Percentiles rank a stretch among this genome's conserved stretches.
These are phyloP conservation scores for Hondaea fermentalgiana DNA, from an alignment of 108 stramenopile genomes.

Conservation along the genomic window DNA sequence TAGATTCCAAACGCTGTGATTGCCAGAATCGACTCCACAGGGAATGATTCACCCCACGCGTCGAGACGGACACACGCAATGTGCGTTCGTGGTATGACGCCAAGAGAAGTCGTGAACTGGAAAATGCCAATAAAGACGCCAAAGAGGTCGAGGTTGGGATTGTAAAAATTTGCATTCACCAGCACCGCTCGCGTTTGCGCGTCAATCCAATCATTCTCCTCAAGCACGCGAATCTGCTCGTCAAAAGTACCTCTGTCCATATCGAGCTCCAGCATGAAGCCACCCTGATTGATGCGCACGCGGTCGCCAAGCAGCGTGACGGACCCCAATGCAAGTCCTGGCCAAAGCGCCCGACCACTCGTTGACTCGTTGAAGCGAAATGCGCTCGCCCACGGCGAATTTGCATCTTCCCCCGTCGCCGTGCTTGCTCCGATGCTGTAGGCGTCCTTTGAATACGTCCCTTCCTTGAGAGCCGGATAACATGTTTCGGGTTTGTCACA, in stretches of 20 bases:
- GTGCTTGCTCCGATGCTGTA: not conserved
- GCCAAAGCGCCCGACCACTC: not conserved
- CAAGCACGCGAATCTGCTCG: not conserved
- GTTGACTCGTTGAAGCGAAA: not conserved
- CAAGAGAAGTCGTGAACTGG: not conserved
- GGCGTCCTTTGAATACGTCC: not conserved
- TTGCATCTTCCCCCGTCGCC: not conserved
- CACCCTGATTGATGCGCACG: not conserved
- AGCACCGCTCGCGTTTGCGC: not conserved
- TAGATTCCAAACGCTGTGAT: not conserved
- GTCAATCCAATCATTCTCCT: not conserved
- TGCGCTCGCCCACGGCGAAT: too few relatives aligned
- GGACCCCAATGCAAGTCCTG: not conserved
- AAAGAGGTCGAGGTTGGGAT: not conserved
- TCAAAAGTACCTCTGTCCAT: not conserved
- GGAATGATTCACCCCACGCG: not conserved
- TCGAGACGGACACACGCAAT: not conserved
- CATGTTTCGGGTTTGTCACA: not conserved
- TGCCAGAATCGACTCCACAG: not conserved
- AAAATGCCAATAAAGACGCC: not conserved
- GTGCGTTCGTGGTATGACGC: not conserved
- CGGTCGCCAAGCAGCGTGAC: not conserved
- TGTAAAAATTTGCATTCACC: not conserved
- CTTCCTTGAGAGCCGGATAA: not conserved
- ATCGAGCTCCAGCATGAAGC: not conserved